phyloP scores from a whole-genome alignment of 2,329 filamentous ascomycete species.

The Colletotrichum caudatum region DNA sequence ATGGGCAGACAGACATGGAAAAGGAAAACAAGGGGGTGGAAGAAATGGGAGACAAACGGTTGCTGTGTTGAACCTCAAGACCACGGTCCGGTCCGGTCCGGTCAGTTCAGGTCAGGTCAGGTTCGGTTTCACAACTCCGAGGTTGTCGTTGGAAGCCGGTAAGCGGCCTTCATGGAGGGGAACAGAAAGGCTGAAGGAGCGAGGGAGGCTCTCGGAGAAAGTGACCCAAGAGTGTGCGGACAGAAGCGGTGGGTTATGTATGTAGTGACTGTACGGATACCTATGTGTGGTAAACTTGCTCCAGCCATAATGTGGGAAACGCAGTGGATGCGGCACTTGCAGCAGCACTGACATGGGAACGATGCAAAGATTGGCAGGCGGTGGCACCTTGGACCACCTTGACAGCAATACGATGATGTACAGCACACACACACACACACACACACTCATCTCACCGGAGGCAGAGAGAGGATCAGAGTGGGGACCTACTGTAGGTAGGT shows the following conservation, averaged over 20 bases:
- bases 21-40: neutral
- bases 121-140: constrained; percentile 30
- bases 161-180: constrained; percentile 16
- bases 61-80: constrained; percentile 13
- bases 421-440: constrained; percentile 6
- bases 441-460: constrained; percentile 15
- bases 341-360: constrained; percentile 38
- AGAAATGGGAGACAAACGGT: constrained; percentile 34
- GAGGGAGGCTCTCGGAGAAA: constrained; percentile 17
- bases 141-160: constrained; percentile 28
- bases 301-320: constrained; percentile 12
- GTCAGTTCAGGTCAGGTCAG: constrained; percentile 5
- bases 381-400: constrained; percentile 34
- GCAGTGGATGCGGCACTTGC: constrained; percentile 32
- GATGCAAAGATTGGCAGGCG: constrained; percentile 32
- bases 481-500: neutral
- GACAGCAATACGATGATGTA: constrained; percentile 25
- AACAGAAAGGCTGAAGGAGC: constrained; percentile 13
- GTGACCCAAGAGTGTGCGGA: neutral
- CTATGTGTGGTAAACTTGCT: constrained; percentile 19
- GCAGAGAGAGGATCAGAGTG: constrained; percentile 19
- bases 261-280: too few species aligned
- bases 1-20: neutral
- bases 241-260: constrained; percentile 31
- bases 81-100: neutral